Base-by-base conservation (phyloP, 2,329 filamentous ascomycete genomes). In the Venturia effusa region DNA sequence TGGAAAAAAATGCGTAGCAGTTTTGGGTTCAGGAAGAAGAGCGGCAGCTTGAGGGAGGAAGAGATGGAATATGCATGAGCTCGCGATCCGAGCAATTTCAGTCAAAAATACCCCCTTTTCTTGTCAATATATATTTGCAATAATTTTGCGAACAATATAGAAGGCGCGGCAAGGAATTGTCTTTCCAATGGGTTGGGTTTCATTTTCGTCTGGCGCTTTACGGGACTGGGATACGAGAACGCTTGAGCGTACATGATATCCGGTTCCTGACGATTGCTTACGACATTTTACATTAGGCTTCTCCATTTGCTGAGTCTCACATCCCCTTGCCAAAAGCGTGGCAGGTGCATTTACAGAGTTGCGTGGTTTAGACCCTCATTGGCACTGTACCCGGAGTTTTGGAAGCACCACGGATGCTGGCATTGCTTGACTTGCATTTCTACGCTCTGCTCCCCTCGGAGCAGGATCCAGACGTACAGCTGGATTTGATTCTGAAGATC, bases 1-100 rank as follows among this genome's bases (percentile, higher is more conserved):
- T 66, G 64, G 64, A 66, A 65, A 61, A 65, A 65, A 24, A 61
- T 66, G 63, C 55, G 64, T 2, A 60, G 63, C 27, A 66, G 63
- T 40, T 65, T 66, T 30, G 61, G 63, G n/a, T 66, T 62, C 48
- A 41, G 39, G 11, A 62, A 64, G 40, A 65, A 60, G 64, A 63
- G 61, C 19, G 61, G 61, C 6, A 63, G 51, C 30, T 57, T 63
- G 37, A 55, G 61, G 4, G 61, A 63, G 55, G 61, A 63, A 63
- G 61, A 63, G 51, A 40, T 51, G 30, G 61, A 63, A 17, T 43
- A 62, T 45, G 40, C 41, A 57, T 57, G 30, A 57, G 51, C 30
- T 57, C 51, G 51, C 27, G 15, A 4, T 57, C 27, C 51, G 51
- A 57, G 51, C 15, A 30, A 15, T 19, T 57, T 57, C 6, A 30